Evolutionary conservation across 2,329 filamentous ascomycete species (phyloP).

Genomic region (Diaporthe citri): DNA sequence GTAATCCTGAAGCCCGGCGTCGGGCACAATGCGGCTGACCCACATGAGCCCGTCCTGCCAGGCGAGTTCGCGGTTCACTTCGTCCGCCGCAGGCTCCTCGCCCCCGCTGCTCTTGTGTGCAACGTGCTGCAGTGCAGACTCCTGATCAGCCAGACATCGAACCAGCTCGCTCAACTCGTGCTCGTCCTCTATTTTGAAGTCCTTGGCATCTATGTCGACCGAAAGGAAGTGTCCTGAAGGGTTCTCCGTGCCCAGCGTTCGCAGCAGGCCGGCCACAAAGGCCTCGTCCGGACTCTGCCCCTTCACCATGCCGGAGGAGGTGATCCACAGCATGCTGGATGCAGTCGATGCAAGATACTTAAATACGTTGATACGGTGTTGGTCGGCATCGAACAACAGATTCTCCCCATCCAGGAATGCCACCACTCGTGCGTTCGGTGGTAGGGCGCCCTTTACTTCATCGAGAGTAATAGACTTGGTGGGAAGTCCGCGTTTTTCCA

Average conservation of each 20-base stretch:
- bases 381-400: no score
- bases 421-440: no score
- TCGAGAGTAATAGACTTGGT: no score
- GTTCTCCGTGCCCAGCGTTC: conserved; percentile 45
- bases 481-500: no score
- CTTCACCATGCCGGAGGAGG: conserved; percentile 40
- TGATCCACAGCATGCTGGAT: no score
- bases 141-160: conserved; percentile 40
- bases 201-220: conserved; percentile 42
- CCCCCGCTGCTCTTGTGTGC: not conserved
- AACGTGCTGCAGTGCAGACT: conserved; percentile 31
- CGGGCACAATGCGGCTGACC: conserved; percentile 43
- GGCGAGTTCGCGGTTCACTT: conserved; percentile 45
- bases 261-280: conserved; percentile 45
- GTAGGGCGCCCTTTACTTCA: no score
- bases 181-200: conserved; percentile 29
- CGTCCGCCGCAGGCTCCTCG: conserved; percentile 12
- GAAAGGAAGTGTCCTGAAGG: conserved; percentile 42
- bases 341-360: no score
- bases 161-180: conserved; percentile 34
- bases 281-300: conserved; percentile 43
- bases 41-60: conserved; percentile 49
- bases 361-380: no score
- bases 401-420: no score
- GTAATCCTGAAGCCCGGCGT: not conserved